phyloP scores from a whole-genome alignment of 345 rosid species.

The Boechera retrofracta region DNA sequence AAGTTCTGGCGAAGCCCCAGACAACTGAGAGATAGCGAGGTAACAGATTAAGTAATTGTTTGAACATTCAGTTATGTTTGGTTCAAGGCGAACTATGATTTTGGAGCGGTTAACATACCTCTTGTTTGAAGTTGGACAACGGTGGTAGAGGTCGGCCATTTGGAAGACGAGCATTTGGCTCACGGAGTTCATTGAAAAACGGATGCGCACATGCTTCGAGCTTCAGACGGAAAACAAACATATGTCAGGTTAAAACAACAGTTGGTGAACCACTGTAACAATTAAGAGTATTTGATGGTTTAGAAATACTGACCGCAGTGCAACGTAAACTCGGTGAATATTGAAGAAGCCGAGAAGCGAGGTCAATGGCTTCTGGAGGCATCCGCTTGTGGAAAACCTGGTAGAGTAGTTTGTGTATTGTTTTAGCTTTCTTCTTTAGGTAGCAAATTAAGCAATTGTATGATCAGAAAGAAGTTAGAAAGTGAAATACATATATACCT shows the following conservation, averaged over 20 bases:
- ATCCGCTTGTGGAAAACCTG: slow-evolving; percentile 81
- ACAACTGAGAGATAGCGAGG: slow-evolving; percentile 49
- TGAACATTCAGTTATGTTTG: not conserved
- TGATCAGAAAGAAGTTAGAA: not conserved
- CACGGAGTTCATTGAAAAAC: slow-evolving; percentile 84
- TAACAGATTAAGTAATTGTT: not conserved
- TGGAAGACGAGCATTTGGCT: slow-evolving; percentile 76
- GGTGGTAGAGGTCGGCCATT: slow-evolving; percentile 72
- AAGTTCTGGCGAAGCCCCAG: slow-evolving; percentile 72
- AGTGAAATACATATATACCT: slow-evolving; percentile 48
- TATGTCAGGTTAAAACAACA: not conserved
- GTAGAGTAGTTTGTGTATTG: not conserved
- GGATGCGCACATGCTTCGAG: slow-evolving; percentile 85
- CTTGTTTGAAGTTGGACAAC: slow-evolving; percentile 75
- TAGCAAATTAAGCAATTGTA: slow-evolving; percentile 15
- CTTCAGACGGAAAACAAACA: slow-evolving; percentile 46
- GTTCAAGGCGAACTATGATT: not conserved
- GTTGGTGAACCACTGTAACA: not conserved
- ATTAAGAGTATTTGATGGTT: not conserved
- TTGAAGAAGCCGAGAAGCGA: slow-evolving; percentile 80
- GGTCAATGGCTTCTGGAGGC: slow-evolving; percentile 96
- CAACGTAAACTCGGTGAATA: slow-evolving; percentile 84
- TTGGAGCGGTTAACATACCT: slow-evolving; percentile 45
- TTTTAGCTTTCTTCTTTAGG: not conserved
- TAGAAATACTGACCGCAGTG: slow-evolving; percentile 66